Base-by-base conservation (phyloP, 2,329 filamentous ascomycete genomes). In the Pseudogymnoascus pannorum region DNA sequence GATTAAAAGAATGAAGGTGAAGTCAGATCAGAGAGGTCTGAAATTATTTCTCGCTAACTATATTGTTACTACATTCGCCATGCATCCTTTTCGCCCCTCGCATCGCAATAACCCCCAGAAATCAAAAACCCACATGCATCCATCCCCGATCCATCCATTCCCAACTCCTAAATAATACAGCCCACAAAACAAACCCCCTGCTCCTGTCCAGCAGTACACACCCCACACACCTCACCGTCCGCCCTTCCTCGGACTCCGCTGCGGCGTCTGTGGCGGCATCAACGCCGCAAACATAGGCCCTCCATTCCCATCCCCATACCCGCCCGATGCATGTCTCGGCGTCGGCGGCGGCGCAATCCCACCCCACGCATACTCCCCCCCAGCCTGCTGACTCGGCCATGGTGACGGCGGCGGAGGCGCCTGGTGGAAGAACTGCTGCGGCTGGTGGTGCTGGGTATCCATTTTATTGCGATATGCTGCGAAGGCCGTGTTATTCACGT, bases 401-500 rank as follows among this genome's bases (percentile, higher is more conserved):
- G 38, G 38, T 4, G 51, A 20, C 24, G 59, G 35, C 22, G 33
- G 24, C 42, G 66, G 66, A 16, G 48, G 62, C n/a, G n/a, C n/a
- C 57, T 61, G 67, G 7, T 62, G 60, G 65, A 61, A 72, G 58
- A 67, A 67, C 58, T 24, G 66, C 59, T 16, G 70, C 66, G 60
- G 74, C 69, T 62, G 72, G 71, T 4, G 61, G 72, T 60, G 74
- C 69, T 62, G 72, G 72, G 5, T 61, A 73, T 57, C 61, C 2
- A 29, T 57, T 64, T 71, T 71, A 14, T 67, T 66, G 5, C 70
- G 65, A 57, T 71, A 72, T 40, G 67, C 63, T 65, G 72, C 73
- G 66, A 74, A 83, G 62, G 68, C 76, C 9, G 82, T 67, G 66
- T 82, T 82, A 70, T 81, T 82, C 48, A 79, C 77, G 18, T 81